Percentiles rank a stretch among this genome's conserved stretches.
Evolutionary conservation across 768 basidiomycete genomes (phyloP).

Genomic region (Kwoniella mangroviensis): DNA sequence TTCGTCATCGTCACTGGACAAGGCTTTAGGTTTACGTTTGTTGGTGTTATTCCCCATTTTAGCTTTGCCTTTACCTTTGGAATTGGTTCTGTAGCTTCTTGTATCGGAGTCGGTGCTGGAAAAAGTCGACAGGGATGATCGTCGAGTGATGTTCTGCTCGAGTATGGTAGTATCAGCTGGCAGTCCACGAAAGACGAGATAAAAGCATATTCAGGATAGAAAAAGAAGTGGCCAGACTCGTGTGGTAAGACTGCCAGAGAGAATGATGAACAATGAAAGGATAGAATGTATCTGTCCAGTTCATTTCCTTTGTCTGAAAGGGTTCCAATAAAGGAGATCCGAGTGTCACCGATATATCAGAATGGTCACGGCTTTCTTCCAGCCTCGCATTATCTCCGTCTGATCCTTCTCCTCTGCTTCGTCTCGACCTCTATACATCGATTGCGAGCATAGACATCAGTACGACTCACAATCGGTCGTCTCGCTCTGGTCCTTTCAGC

Average conservation of each 20-base stretch:
- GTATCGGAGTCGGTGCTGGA: not conserved
- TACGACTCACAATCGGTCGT: constrained; percentile 16
- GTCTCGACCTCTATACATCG: not conserved
- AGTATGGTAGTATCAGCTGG: not conserved
- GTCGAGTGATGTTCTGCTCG: not conserved
- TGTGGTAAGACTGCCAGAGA: not conserved
- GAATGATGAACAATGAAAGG: not conserved
- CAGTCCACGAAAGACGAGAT: not conserved
- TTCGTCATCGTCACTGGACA: constrained; percentile 10
- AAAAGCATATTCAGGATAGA: not conserved
- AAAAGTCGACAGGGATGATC: not conserved
- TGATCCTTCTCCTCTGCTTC: not conserved
- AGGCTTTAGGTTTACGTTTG: not conserved
- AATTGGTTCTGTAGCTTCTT: not conserved
- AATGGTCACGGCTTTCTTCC: too few relatives aligned
- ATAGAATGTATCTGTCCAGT: not conserved
- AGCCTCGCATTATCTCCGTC: not conserved
- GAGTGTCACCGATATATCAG: too few relatives aligned
- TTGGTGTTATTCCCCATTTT: not conserved
- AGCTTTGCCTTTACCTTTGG: not conserved
- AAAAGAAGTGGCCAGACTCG: not conserved
- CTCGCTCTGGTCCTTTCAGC: constrained; percentile 13
- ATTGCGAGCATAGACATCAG: too few relatives aligned
- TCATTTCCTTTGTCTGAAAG: not conserved
- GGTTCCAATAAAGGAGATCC: not conserved